Conservation (phyloP, 148 eudicot genomes). For the Heliamphora exappendiculata region DNA sequence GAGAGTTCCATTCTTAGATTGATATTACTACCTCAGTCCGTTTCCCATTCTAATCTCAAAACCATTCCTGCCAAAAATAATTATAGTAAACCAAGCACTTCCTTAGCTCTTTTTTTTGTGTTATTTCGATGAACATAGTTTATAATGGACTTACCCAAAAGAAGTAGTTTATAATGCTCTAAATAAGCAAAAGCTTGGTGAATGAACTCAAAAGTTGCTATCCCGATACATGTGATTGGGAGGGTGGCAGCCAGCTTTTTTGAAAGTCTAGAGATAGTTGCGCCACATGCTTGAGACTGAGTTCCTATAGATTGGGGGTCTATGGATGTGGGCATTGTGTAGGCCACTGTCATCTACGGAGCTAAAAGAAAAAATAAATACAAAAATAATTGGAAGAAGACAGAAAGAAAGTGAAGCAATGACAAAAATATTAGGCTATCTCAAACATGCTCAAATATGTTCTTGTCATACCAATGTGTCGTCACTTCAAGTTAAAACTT, state of each 20-base stretch:
- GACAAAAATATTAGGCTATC: neutral
- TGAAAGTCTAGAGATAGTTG: neutral
- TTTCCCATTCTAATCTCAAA: too few relatives aligned
- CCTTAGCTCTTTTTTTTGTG: neutral
- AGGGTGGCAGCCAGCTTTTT: neutral
- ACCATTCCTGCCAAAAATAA: too few relatives aligned
- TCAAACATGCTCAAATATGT: neutral
- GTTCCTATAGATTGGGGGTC: neutral
- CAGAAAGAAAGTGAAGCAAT: neutral
- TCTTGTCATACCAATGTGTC: neutral
- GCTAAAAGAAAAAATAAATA: neutral
- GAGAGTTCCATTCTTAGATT: too few relatives aligned
- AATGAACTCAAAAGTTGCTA: neutral
- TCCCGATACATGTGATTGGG: neutral
- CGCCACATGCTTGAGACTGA: too few relatives aligned
- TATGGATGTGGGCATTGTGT: neutral
- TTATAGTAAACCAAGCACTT: too few relatives aligned
- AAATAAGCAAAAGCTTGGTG: neutral
- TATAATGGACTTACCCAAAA: too few relatives aligned
- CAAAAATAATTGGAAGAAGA: too few relatives aligned
- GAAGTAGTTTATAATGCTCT: neutral
- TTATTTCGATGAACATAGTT: neutral
- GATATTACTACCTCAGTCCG: too few relatives aligned
- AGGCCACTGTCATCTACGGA: neutral
- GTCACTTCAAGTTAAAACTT: neutral